A percentile compares a stretch with the other conserved stretches of the same genome.
Conservation (phyloP, 805 yeast genomes). For the Blastobotrys parvus region DNA sequence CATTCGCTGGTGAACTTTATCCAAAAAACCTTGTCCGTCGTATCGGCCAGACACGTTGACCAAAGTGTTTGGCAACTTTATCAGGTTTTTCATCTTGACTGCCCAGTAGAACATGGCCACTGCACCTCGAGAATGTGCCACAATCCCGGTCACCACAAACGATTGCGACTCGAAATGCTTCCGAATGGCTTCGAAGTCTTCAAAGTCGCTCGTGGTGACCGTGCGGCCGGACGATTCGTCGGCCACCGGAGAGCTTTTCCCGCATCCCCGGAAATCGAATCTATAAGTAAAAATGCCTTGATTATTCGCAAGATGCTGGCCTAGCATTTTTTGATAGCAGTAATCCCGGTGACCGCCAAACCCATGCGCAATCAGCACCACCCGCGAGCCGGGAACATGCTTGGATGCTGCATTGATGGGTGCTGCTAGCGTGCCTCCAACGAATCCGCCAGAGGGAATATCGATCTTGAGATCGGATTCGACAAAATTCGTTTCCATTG, state of each 20-base stretch:
- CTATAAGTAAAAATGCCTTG: slow-evolving; percentile 60
- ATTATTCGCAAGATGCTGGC: slow-evolving; percentile 47
- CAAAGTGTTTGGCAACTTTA: slow-evolving; percentile 34
- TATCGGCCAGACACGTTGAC: slow-evolving; percentile 71
- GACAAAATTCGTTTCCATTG: neutral
- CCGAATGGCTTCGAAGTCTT: slow-evolving; percentile 44
- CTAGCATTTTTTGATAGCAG: slow-evolving; percentile 59
- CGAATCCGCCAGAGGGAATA: slow-evolving; percentile 4
- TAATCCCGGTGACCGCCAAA: slow-evolving; percentile 78
- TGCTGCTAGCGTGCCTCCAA: slow-evolving; percentile 10
- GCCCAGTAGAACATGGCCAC: slow-evolving; percentile 73
- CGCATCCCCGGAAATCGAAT: slow-evolving; percentile 82
- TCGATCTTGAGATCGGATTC: slow-evolving; percentile 4
- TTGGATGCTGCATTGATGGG: slow-evolving; percentile 5
- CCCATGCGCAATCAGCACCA: slow-evolving; percentile 71
- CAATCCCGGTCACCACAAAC: slow-evolving; percentile 42
- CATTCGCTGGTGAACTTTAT: slow-evolving; percentile 22
- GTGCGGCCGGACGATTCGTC: slow-evolving; percentile 42
- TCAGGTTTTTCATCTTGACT: slow-evolving; percentile 25
- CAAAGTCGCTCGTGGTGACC: slow-evolving; percentile 49
- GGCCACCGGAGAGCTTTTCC: slow-evolving; percentile 53
- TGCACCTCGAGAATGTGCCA: slow-evolving; percentile 77
- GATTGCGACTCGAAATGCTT: slow-evolving; percentile 10
- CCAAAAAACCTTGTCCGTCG: slow-evolving; percentile 20
- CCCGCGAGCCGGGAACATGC: slow-evolving; percentile 15